Evolutionary conservation across 495 filamentous ascomycete species (phyloP).

Genomic region (Xylaria palmicola): DNA sequence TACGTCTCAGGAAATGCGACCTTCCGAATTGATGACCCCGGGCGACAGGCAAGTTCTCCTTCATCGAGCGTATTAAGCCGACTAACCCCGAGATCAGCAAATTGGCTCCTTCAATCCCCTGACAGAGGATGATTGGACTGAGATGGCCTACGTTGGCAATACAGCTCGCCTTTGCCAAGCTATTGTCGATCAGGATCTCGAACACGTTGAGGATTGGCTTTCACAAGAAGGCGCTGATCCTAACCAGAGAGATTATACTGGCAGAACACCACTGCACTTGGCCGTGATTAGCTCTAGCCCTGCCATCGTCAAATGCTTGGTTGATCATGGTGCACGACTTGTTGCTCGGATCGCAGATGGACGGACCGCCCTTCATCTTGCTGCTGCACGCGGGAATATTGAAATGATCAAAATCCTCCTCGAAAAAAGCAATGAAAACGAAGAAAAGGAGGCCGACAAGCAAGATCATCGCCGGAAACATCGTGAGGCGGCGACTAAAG

Average conservation of each 20-base stretch:
- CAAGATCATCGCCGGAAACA: conserved; percentile 48
- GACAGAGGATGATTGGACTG: conserved; percentile 78
- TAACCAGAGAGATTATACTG: conserved; percentile 72
- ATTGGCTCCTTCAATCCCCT: conserved; percentile 74
- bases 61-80: neutral
- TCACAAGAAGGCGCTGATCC: conserved; percentile 58
- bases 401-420: conserved; percentile 71
- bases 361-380: conserved; percentile 74
- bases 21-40: conserved; percentile 78
- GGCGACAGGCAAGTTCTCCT: conserved; percentile 60
- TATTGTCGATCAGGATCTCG: conserved; percentile 67
- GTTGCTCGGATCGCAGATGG: conserved; percentile 74
- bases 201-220: conserved; percentile 67
- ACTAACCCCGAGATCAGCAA: conserved; percentile 27
- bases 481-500: conserved; percentile 6
- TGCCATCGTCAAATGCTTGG: conserved; percentile 65
- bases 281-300: conserved; percentile 65
- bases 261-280: conserved; percentile 75
- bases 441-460: conserved; percentile 62
- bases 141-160: conserved; percentile 73
- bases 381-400: conserved; percentile 62
- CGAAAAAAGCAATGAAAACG: conserved; percentile 66
- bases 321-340: conserved; percentile 71
- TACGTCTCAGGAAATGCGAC: conserved; percentile 68
- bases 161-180: conserved; percentile 70